Evolutionary conservation across 129 eudicot genomes (phyloP).

Genomic region (Helianthus tuberosus): DNA sequence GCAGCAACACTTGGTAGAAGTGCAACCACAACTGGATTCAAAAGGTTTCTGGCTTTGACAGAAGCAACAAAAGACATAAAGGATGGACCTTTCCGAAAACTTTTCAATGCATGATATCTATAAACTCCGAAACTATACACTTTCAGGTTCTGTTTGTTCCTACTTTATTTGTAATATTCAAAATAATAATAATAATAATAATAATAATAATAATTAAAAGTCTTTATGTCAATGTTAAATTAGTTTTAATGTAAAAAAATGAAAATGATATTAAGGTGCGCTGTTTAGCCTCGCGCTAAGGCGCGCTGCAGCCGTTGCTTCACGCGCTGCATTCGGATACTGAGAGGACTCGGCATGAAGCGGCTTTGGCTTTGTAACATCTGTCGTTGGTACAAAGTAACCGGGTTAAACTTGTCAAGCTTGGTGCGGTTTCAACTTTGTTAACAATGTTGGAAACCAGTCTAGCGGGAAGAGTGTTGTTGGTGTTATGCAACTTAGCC

Average conservation of each 20-base stretch:
- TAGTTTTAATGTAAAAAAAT: too few species aligned
- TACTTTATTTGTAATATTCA: slow-evolving; percentile 3
- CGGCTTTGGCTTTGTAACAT: slow-evolving; percentile 82
- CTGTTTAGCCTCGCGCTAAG: slow-evolving; percentile 75
- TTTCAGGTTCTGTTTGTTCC: not conserved
- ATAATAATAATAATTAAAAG: too few species aligned
- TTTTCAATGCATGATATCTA: slow-evolving; percentile 54
- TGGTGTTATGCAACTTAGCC: slow-evolving; percentile 83
- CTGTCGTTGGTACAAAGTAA: slow-evolving; percentile 66
- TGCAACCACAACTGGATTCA: slow-evolving; percentile 92
- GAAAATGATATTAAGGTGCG: too few species aligned
- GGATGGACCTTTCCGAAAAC: slow-evolving; percentile 89
- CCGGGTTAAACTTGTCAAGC: slow-evolving; percentile 66
- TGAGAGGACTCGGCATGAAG: slow-evolving; percentile 76
- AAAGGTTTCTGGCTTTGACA: slow-evolving; percentile 84
- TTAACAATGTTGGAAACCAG: slow-evolving; percentile 51
- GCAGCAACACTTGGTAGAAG: slow-evolving; percentile 97
- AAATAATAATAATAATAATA: too few species aligned
- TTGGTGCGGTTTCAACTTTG: slow-evolving; percentile 62
- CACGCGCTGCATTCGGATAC: slow-evolving; percentile 72
- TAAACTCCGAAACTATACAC: not conserved
- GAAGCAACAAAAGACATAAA: slow-evolving; percentile 89
- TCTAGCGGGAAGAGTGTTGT: slow-evolving; percentile 62
- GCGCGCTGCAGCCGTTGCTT: slow-evolving; percentile 79
- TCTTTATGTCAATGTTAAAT: too few species aligned